Evolutionary conservation across 306 rosid genomes (phyloP), one percentile per base, ranked within the genome.

Genomic region (Dalbergia cultrata): DNA sequence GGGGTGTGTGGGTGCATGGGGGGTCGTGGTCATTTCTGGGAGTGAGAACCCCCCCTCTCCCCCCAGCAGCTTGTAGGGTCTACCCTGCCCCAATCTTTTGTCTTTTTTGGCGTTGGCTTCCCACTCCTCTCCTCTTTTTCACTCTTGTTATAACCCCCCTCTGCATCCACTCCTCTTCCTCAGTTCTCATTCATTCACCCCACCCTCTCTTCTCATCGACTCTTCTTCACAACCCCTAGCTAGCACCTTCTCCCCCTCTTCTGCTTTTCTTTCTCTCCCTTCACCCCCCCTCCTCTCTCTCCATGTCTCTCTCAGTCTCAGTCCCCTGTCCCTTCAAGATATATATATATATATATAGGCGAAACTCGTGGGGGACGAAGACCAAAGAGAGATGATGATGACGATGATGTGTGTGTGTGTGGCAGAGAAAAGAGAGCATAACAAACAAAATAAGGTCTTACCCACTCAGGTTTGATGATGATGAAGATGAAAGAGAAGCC

Each of bases 11-110:
- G 82, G 88, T 90, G 95, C 93, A 93, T 91, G 92, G 89, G 53
- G 53, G 76, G 90, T 90, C 96, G 97, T 92, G 97, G 94, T 94
- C 94, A 87, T 89, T 88, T 92, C 93, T 87, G 91, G 89, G 81
- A 88, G 88, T 87, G 86, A 87, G 84, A 86, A 86, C 11, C 47
- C 47, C 47, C 10, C 47, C 47, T 9, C 47, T 8, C 47, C 11
- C 47, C 12, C 11, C 47, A 0, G 3, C 9, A 43, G 47, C 47
- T 43, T 3, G 47, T 43, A 88, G 98, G 94, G 89, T 81, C 88
- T 63, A 76, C 73, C 47, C 79, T 81, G 90, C 86, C 75, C 86
- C 92, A 33, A 78, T 81, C 34, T 86, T 87, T 90, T 91, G 95
- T 92, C 95, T 76, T 92, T 79, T 90, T 68, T 82, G 52, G 16